Evolutionary conservation across 805 yeast species (phyloP), one percentile per base, ranked within the genome.

Genomic region (Saturnispora halmiae): DNA sequence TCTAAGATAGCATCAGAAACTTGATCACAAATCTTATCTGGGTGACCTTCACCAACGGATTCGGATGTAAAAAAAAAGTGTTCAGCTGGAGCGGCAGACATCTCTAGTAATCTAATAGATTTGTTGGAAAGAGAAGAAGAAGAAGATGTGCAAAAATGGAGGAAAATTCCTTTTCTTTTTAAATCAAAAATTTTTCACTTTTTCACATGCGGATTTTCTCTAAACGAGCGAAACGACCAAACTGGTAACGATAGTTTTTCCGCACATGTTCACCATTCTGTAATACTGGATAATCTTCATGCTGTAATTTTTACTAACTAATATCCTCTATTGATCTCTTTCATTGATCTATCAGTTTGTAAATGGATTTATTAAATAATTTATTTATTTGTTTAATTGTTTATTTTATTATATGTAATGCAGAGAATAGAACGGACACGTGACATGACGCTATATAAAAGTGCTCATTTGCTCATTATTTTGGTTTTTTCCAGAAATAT

Each of bases 1-100:
- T 92, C 98, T 56, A 92, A 76, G 60, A 92, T 85, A 59, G 98
- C 98, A 64, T 92, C 98, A 43, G 94, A 82, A 54, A 92, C 96
- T 75, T 92, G 98, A 70, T 92, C 98, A 73, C 98, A 94, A 69
- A 83, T 83, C 77, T 83, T 83, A 65, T 83, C 94, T 62, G 94
- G 94, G 75, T 83, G 94, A 61, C 94, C 94, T 69, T 83, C 94
- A 73, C 94, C 94, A 54, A 83, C 94, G 53, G 92, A 82, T 68
- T 83, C 94, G 52, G 92, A 83, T 56, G 62, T 58, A 49, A 58
- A 58, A 38, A 56, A 53, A 47, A 58, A 58, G 46, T 56, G 57
- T 51, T 56, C 62, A 25, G 46, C 47, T 31, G 34, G 25, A 19
- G 34, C 25, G 10, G 34, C 10, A 22, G 54, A 46, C 53, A 49